Conservation (phyloP, 331 rosid species). For the Arachis monticola region DNA sequence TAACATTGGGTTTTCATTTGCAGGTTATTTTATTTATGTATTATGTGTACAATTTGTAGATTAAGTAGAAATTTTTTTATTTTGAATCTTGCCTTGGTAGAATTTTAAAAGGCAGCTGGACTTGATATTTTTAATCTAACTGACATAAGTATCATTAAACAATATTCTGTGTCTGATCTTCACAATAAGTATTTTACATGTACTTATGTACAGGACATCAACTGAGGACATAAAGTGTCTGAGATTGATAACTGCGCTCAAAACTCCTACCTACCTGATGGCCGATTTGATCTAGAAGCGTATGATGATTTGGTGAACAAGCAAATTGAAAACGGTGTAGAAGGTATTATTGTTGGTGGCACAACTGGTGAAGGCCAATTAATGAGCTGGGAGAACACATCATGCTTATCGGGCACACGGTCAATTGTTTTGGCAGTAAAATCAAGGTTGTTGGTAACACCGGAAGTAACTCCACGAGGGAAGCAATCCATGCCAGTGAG, state of each 20-base stretch:
- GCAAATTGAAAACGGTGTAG: slow-evolving; percentile 68
- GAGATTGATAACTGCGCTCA: slow-evolving; percentile 74
- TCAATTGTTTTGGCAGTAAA: slow-evolving; percentile 77
- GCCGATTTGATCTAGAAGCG: slow-evolving; percentile 83
- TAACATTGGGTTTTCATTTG: slow-evolving; percentile 5
- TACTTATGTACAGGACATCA: slow-evolving; percentile 64
- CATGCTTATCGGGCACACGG: slow-evolving; percentile 87
- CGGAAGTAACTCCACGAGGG: slow-evolving; percentile 87
- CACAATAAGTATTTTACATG: not conserved
- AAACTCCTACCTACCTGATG: slow-evolving; percentile 86
- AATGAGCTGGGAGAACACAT: slow-evolving; percentile 97
- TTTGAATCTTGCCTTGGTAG: too few species aligned
- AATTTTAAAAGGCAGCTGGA: not conserved
- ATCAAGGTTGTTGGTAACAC: slow-evolving; percentile 81
- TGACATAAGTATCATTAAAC: slow-evolving; percentile 6
- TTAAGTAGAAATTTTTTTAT: too few species aligned
- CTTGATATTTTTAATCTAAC: slow-evolving; percentile 4
- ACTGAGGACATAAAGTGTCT: slow-evolving; percentile 61
- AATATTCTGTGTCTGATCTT: not conserved
- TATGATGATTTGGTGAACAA: slow-evolving; percentile 74
- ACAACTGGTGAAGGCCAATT: slow-evolving; percentile 85
- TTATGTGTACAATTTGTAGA: not conserved
- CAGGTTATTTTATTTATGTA: slow-evolving; percentile 14
- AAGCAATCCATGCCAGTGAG: slow-evolving; percentile 85
- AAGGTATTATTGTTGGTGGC: slow-evolving; percentile 84